phyloP scores from a whole-genome alignment of 2,329 filamentous ascomycete species.

The Capronia epimyces region DNA sequence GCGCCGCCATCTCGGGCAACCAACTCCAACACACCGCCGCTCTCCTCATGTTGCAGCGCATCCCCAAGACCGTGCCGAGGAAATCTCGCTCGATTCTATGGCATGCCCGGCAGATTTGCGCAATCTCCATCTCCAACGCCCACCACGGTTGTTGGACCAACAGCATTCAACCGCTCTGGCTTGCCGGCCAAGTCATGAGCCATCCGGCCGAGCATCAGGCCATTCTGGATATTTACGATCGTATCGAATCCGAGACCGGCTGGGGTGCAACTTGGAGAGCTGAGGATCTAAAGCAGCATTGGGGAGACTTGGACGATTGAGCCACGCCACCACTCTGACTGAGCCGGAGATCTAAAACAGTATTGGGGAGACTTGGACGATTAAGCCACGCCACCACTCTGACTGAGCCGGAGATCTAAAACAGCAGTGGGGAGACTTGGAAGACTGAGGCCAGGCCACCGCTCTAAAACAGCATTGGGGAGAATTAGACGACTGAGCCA shows the following conservation, averaged over 20 bases:
- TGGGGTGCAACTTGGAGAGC: conserved; percentile 52
- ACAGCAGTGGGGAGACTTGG: conserved; percentile 47
- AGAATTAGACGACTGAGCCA: conserved; percentile 29
- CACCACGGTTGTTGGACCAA: conserved; percentile 54
- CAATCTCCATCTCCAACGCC: conserved; percentile 52
- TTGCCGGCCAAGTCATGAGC: conserved; percentile 51
- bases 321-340: no score
- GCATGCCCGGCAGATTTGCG: conserved; percentile 53
- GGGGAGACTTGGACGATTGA: conserved; percentile 39
- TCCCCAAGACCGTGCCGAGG: conserved; percentile 34
- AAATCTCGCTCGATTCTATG: conserved; percentile 42
- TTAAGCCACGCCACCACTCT: no score
- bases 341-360: conserved; percentile 48
- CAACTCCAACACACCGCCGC: conserved; percentile 54
- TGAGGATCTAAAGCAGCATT: conserved; percentile 49
- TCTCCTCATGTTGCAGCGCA: conserved; percentile 47
- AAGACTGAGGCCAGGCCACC: neutral
- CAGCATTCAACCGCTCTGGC: conserved; percentile 54
- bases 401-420: conserved; percentile 50
- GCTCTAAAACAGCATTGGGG: conserved; percentile 51
- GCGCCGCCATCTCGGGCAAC: conserved; percentile 53
- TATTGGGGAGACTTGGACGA: conserved; percentile 45
- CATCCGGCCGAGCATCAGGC: conserved; percentile 43
- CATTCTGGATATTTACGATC: conserved; percentile 41
- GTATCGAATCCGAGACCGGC: conserved; percentile 50